Evolutionary conservation across 176 grass and related monocot genomes (phyloP).

Genomic region (Musa schizocarpa): DNA sequence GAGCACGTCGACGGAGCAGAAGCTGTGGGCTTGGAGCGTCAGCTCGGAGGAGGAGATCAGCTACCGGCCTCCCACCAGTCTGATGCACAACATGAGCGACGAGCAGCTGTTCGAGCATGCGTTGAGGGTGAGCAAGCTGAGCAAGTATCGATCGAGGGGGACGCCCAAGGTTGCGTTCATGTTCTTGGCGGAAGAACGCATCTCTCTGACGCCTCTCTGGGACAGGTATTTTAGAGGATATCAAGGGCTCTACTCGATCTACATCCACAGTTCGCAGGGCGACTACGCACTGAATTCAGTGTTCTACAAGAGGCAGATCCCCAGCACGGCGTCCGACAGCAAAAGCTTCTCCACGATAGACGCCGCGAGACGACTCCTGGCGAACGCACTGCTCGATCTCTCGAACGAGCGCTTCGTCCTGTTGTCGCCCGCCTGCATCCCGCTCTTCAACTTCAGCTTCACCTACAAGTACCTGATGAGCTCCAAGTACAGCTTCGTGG

Average conservation of each 20-base stretch:
- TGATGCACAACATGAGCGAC: conserved; percentile 19
- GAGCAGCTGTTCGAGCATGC: neutral
- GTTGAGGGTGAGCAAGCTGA: neutral
- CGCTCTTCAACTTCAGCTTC: neutral
- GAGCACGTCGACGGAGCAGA: too few relatives aligned
- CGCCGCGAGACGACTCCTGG: neutral
- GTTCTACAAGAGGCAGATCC: too few relatives aligned
- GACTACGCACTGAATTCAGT: neutral
- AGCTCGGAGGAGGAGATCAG: too few relatives aligned
- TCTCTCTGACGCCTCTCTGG: neutral
- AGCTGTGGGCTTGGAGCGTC: too few relatives aligned
- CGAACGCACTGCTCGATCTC: conserved; percentile 2
- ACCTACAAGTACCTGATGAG: neutral
- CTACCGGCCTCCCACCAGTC: neutral
- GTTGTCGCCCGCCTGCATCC: neutral
- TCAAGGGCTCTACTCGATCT: neutral
- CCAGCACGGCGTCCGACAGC: neutral
- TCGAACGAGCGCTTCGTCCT: neutral
- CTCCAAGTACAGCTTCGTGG: neutral
- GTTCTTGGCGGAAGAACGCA: neutral
- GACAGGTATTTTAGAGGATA: conserved; percentile 1
- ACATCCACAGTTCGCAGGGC: conserved; percentile 4
- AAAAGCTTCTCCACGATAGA: neutral
- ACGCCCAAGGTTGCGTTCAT: conserved; percentile 2
- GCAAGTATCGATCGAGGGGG: neutral